These are phyloP conservation scores for Phytopythium helicoides DNA, from an alignment of 352 stramenopile species.

Conservation along the genomic window DNA sequence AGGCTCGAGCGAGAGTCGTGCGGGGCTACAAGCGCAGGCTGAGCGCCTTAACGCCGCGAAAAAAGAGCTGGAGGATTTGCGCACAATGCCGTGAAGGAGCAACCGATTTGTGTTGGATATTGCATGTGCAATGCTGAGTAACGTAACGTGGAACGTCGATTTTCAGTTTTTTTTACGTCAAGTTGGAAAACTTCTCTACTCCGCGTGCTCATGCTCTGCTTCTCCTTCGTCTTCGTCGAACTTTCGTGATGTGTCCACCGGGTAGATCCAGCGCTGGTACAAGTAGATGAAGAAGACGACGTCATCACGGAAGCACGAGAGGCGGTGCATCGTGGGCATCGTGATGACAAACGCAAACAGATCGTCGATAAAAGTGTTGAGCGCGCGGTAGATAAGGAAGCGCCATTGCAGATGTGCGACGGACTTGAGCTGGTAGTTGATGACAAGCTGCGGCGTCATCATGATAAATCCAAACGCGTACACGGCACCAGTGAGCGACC, in stretches of 20 bases:
- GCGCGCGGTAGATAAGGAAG: constrained; percentile 92
- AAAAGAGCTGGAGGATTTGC: constrained; percentile 8
- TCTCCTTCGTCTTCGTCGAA: constrained; percentile 41
- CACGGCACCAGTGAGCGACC: constrained; percentile 82
- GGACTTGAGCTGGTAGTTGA: constrained; percentile 92
- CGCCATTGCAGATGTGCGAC: constrained; percentile 92
- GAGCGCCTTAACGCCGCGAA: constrained; percentile 10
- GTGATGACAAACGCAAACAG: constrained; percentile 91
- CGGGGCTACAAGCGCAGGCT: constrained; percentile 9
- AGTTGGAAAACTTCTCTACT: too few species aligned
- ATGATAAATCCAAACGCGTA: constrained; percentile 92
- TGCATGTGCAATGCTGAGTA: too few species aligned
- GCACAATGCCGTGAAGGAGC: neutral
- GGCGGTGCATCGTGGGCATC: constrained; percentile 89
- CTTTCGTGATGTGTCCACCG: constrained; percentile 58
- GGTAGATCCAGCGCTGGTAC: constrained; percentile 91
- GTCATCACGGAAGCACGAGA: constrained; percentile 90
- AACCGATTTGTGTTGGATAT: too few species aligned
- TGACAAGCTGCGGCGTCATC: constrained; percentile 92
- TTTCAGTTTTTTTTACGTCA: too few species aligned
- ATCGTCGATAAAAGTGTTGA: constrained; percentile 94
- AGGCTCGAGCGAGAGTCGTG: constrained; percentile 8
- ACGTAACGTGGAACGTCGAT: too few species aligned
- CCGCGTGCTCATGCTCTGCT: neutral
- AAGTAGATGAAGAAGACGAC: constrained; percentile 91